Evolutionary conservation across 768 basidiomycete species (phyloP).

Genomic region (Galerina marginata): DNA sequence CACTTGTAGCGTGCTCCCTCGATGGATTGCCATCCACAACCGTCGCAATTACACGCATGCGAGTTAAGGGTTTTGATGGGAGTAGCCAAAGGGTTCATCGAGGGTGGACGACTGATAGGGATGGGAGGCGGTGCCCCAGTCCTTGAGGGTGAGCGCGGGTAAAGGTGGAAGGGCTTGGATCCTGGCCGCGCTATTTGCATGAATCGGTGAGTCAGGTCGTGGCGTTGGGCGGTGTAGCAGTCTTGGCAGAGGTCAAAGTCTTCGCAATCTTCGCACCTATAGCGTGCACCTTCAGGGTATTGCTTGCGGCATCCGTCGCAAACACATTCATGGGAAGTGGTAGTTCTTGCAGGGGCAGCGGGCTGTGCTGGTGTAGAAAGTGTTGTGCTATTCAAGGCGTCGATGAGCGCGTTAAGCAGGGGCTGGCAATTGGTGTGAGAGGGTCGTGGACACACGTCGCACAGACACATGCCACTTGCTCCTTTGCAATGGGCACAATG

Average conservation of each 20-base stretch:
- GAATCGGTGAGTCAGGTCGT: slow-evolving; percentile 13
- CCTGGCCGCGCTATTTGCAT: slow-evolving; percentile 15
- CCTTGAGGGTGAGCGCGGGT: slow-evolving; percentile 9
- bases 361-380: slow-evolving; percentile 1
- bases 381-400: slow-evolving; percentile 9
- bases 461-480: slow-evolving; percentile 14
- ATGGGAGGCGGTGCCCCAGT: neutral
- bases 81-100: slow-evolving; percentile 1
- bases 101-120: neutral
- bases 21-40: slow-evolving; percentile 1
- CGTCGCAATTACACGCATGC: slow-evolving; percentile 6
- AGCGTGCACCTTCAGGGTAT: slow-evolving; percentile 17
- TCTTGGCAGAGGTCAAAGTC: slow-evolving; percentile 23
- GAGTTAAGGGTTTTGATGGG: neutral
- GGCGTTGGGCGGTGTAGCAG: slow-evolving; percentile 19
- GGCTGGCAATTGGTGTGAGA: slow-evolving; percentile 18
- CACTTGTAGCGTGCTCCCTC: slow-evolving; percentile 4
- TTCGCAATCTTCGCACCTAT: slow-evolving; percentile 22
- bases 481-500: slow-evolving; percentile 25
- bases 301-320: slow-evolving; percentile 24
- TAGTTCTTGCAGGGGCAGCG: slow-evolving; percentile 1
- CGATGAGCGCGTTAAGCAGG: slow-evolving; percentile 18
- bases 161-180: slow-evolving; percentile 5
- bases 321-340: slow-evolving; percentile 17
- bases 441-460: slow-evolving; percentile 13